A percentile compares a stretch with the other conserved stretches of the same genome.
phyloP scores from a whole-genome alignment of 2,329 filamentous ascomycete genomes.

The Esteya vermicola region DNA sequence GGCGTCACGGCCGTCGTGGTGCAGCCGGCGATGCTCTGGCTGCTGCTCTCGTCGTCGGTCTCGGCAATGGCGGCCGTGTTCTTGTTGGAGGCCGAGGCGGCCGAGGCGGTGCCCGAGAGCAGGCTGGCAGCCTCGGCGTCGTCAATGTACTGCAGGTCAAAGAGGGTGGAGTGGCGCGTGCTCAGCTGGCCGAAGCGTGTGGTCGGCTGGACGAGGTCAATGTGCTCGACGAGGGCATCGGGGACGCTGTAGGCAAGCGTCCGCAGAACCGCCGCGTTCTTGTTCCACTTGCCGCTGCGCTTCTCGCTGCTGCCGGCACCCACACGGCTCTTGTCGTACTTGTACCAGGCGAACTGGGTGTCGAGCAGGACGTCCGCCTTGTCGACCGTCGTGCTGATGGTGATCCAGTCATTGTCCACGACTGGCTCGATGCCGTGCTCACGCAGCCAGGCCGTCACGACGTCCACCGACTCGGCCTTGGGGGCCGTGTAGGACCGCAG shows the following conservation, averaged over 20 bases:
- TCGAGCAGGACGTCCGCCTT: slow-evolving; percentile 41
- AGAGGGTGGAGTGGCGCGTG: slow-evolving; percentile 26
- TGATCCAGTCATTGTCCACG: slow-evolving; percentile 46
- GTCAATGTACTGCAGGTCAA: slow-evolving; percentile 16
- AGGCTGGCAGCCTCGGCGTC: slow-evolving; percentile 3
- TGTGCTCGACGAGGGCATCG: slow-evolving; percentile 32
- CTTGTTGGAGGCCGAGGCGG: slow-evolving; percentile 11
- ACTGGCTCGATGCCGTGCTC: slow-evolving; percentile 29
- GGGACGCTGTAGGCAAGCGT: slow-evolving; percentile 47
- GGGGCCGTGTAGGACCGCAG: slow-evolving; percentile 40
- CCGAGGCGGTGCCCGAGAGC: neutral
- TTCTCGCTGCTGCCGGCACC: too few relatives aligned
- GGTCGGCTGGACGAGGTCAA: slow-evolving; percentile 52
- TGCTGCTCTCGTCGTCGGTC: neutral
- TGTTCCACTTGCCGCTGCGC: too few relatives aligned
- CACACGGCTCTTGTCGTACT: slow-evolving; percentile 27
- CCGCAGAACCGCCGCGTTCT: slow-evolving; percentile 33
- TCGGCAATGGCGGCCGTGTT: slow-evolving; percentile 17
- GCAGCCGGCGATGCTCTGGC: slow-evolving; percentile 9
- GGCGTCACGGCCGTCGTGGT: slow-evolving; percentile 30
- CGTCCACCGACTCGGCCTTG: slow-evolving; percentile 27
- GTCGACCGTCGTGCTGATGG: slow-evolving; percentile 35
- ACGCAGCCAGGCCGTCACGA: slow-evolving; percentile 41
- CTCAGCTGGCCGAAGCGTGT: slow-evolving; percentile 42
- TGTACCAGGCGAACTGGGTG: slow-evolving; percentile 43